Evolutionary conservation across 78 protist species (phyloP).

Genomic region (Polysphondylium violaceum): DNA sequence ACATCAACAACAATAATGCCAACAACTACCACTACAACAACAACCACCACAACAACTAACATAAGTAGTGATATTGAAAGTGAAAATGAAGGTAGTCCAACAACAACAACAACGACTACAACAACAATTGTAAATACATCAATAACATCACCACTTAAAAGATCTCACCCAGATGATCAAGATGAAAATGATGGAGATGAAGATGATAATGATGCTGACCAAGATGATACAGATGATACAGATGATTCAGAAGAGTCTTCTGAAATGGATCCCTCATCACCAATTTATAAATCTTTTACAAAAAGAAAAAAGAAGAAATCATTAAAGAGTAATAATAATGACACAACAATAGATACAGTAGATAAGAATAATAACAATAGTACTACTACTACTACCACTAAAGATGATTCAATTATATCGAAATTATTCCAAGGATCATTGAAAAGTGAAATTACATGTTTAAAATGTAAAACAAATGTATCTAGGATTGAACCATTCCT

Average conservation of each 20-base stretch:
- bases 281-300: not conserved
- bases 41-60: not conserved
- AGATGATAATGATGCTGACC: not conserved
- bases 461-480: conserved; percentile 36
- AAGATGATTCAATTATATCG: conserved; percentile 1
- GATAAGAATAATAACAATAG: not conserved
- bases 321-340: not conserved
- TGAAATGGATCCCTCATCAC: not conserved
- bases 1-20: conserved; percentile 10
- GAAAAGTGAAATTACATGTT: conserved; percentile 51
- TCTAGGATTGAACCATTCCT: conserved; percentile 57
- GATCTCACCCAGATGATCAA: too few species aligned
- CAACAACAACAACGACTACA: too few species aligned
- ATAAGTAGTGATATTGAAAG: conserved; percentile 1
- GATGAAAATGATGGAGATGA: too few species aligned
- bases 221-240: not conserved
- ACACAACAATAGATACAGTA: not conserved
- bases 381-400: not conserved
- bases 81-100: too few species aligned
- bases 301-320: not conserved
- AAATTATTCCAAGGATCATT: conserved; percentile 72
- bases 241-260: not conserved
- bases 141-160: too few species aligned
- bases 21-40: not conserved
- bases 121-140: too few species aligned